Evolutionary conservation across 1,139 yeast genomes (phyloP).

Genomic region (Zygosaccharomyces sapae): DNA sequence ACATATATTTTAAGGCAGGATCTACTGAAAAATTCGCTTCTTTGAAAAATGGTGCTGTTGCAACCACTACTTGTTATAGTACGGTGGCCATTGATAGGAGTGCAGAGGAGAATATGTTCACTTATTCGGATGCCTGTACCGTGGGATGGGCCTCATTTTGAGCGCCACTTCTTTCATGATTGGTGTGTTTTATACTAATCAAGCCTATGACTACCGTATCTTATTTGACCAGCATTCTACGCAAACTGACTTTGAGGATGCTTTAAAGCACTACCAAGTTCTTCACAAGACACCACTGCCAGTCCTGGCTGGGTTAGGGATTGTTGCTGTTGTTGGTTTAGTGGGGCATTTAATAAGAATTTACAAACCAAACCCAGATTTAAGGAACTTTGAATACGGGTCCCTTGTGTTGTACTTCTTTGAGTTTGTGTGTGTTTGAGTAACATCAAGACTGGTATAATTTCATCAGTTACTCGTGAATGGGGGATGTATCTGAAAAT

Average conservation of each 20-base stretch:
- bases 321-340: conserved; percentile 51
- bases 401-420: conserved; percentile 66
- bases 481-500: conserved; percentile 88
- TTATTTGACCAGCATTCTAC: conserved; percentile 58
- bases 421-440: conserved; percentile 74
- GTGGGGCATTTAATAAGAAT: conserved; percentile 72
- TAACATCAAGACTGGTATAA: conserved; percentile 77
- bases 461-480: conserved; percentile 60
- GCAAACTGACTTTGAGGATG: conserved; percentile 51
- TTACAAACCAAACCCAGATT: conserved; percentile 78
- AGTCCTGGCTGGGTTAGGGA: conserved; percentile 52
- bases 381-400: conserved; percentile 86
- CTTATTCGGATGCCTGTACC: conserved; percentile 24
- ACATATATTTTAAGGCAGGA: not conserved
- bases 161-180: conserved; percentile 63
- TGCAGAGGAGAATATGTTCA: conserved; percentile 2
- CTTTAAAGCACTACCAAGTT: conserved; percentile 67
- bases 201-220: conserved; percentile 78
- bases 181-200: conserved; percentile 73
- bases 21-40: not conserved
- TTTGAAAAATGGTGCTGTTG: too few relatives aligned
- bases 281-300: conserved; percentile 53
- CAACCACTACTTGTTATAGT: too few relatives aligned
- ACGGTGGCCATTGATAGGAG: too few relatives aligned
- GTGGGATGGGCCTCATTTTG: conserved; percentile 31